Conservation (phyloP, 2,329 filamentous ascomycete species). For the Tolypocladium ophioglossoides region DNA sequence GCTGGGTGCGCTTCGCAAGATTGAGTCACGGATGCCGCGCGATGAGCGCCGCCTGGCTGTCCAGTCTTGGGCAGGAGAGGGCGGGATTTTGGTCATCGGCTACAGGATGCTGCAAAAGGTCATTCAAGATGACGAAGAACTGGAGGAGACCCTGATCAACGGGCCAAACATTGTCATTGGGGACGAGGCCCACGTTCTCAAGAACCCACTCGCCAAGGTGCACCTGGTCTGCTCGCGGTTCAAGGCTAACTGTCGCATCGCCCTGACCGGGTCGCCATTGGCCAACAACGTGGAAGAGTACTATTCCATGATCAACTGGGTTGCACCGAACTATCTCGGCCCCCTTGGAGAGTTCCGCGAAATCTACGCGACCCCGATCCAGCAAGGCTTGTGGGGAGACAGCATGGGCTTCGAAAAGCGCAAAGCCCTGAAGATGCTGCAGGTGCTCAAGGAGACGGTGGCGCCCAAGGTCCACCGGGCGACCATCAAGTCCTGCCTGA, state of each 20-base stretch:
- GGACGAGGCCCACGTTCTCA: slow-evolving; percentile 77
- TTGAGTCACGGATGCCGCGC: slow-evolving; percentile 32
- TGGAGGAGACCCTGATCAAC: slow-evolving; percentile 39
- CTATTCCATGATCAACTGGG: slow-evolving; percentile 80
- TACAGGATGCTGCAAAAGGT: slow-evolving; percentile 55
- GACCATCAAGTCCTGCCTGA: slow-evolving; percentile 54
- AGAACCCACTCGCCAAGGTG: slow-evolving; percentile 48
- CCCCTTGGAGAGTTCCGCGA: slow-evolving; percentile 54
- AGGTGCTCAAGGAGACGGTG: slow-evolving; percentile 60
- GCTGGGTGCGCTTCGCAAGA: slow-evolving; percentile 44
- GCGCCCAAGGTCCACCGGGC: slow-evolving; percentile 69
- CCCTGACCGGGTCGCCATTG: slow-evolving; percentile 77
- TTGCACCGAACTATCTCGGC: slow-evolving; percentile 70
- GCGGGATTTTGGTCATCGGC: slow-evolving; percentile 68
- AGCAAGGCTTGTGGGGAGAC: slow-evolving; percentile 57
- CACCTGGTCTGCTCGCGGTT: slow-evolving; percentile 47
- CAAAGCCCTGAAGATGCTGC: slow-evolving; percentile 53
- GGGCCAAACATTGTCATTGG: slow-evolving; percentile 65
- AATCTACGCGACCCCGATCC: slow-evolving; percentile 65
- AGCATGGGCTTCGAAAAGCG: slow-evolving; percentile 46
- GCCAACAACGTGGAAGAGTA: slow-evolving; percentile 80
- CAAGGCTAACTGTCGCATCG: slow-evolving; percentile 60
- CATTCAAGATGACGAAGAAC: slow-evolving; percentile 17
- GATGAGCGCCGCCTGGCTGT: slow-evolving; percentile 35
- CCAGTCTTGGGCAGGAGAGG: slow-evolving; percentile 47